Evolutionary conservation across 1,284 basidiomycete genomes (phyloP).

Genomic region (Marasmius tenuissimus): DNA sequence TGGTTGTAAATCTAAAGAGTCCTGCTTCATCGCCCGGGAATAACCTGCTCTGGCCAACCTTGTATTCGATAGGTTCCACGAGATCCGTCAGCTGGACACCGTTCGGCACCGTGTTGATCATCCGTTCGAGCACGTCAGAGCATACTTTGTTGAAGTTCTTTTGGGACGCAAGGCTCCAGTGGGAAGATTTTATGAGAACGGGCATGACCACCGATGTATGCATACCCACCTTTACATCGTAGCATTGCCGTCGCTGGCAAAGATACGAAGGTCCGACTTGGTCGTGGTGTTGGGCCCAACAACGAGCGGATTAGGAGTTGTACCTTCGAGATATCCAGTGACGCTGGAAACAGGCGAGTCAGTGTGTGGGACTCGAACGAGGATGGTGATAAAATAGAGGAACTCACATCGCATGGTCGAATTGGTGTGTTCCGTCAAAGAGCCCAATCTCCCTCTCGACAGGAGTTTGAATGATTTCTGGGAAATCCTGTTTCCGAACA

Average conservation of each 20-base stretch:
- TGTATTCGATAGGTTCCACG: constrained; percentile 19
- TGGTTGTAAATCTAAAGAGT: neutral
- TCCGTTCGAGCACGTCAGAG: constrained; percentile 17
- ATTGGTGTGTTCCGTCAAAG: constrained; percentile 21
- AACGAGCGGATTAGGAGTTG: constrained; percentile 8
- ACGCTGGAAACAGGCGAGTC: neutral
- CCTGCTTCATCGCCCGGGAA: neutral
- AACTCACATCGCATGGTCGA: constrained; percentile 25
- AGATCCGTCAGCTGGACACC: constrained; percentile 18
- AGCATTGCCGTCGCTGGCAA: constrained; percentile 11
- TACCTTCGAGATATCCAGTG: constrained; percentile 8
- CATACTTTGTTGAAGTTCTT: constrained; percentile 14
- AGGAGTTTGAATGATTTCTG: constrained; percentile 19
- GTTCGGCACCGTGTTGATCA: constrained; percentile 25
- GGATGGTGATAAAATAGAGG: neutral
- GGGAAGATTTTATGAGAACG: neutral
- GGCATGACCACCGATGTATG: neutral
- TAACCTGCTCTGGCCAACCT: constrained; percentile 9
- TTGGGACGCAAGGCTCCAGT: neutral
- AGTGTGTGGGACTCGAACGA: neutral
- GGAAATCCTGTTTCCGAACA: constrained; percentile 30
- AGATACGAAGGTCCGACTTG: constrained; percentile 10
- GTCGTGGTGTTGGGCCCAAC: constrained; percentile 7
- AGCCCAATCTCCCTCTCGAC: constrained; percentile 7
- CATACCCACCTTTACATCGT: constrained; percentile 9